Evolutionary conservation across 306 rosid species (phyloP).

Genomic region (Cucumis hystrix): DNA sequence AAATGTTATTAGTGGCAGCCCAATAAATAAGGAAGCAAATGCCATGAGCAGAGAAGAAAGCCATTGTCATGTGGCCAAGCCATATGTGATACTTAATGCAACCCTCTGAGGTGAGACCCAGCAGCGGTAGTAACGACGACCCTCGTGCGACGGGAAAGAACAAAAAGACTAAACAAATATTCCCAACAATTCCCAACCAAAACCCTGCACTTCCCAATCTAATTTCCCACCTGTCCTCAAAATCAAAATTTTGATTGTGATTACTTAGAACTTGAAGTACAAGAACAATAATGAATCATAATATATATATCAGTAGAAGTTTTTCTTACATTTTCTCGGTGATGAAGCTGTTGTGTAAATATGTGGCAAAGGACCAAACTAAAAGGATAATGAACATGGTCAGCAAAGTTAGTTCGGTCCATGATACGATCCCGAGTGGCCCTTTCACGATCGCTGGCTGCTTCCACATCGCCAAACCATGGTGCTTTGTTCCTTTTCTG

Average conservation of each 20-base stretch:
- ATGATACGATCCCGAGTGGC: conserved; percentile 76
- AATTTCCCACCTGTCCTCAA: conserved; percentile 47
- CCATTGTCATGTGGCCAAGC: conserved; percentile 54
- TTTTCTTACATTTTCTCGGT: conserved; percentile 33
- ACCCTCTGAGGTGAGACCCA: conserved; percentile 59
- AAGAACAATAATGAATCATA: no score
- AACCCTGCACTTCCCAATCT: conserved; percentile 24
- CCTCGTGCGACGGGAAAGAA: conserved; percentile 73
- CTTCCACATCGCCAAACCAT: conserved; percentile 21
- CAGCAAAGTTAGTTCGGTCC: conserved; percentile 38
- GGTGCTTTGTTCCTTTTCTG: not conserved
- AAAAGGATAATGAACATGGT: conserved; percentile 59
- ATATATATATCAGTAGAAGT: not conserved
- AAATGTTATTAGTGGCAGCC: conserved; percentile 23
- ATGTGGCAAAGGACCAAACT: conserved; percentile 36
- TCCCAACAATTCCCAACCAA: conserved; percentile 40
- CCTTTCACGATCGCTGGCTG: conserved; percentile 46
- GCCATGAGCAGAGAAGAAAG: conserved; percentile 66
- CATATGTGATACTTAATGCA: conserved; percentile 72
- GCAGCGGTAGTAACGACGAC: conserved; percentile 50
- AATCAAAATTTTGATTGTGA: not conserved
- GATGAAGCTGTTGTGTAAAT: conserved; percentile 18
- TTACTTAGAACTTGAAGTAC: not conserved
- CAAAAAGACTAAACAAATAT: conserved; percentile 39
- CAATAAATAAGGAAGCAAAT: conserved; percentile 27